Evolutionary conservation across 2,329 filamentous ascomycete genomes (phyloP), one percentile per base, ranked within the genome.

Genomic region (Trichoderma asperellum): DNA sequence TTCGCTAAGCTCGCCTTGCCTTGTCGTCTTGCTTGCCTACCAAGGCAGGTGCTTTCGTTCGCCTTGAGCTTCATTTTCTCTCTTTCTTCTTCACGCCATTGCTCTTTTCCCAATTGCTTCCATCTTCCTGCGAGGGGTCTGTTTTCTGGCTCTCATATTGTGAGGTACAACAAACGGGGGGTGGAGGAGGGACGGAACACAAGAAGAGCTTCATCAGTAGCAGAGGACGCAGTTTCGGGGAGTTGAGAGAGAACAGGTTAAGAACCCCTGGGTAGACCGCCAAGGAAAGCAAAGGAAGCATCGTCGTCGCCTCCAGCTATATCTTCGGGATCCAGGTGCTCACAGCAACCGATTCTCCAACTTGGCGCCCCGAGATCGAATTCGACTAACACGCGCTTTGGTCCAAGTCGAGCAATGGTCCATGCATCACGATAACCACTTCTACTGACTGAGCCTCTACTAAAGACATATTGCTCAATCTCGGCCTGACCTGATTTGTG

Each of bases 101-200:
- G 47, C 47, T 49, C 4, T 12, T 24, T 24, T 10, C 40, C 16
- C 18, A 1, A 18, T n/a, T 12, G 10, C n/a, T 49, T 5, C n/a
- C 35, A 37, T 27, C 43, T 49, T 55, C 34, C 16, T 11, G 29
- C n/a, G 24, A 43, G 37, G 57, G 56, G 58, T 24, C 24, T 2
- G 49, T n/a, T 49, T 24, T 49, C 40, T 40, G 29, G 53, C 55
- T 52, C 32, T 58, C 29, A 24, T 11, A 58, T 52, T 21, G 64
- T 40, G 64, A 67, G 64, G 21, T 55, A 47, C 29, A 37, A 29
- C 16, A 52, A 49, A 37, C 55, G 64, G 64, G 64, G 64, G 64
- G 64, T 49, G 64, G 64, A 37, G 64, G 64, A 67, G 64, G 64
- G 64, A 37, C 27, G 37, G 16, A 6, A 21, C 10, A 57, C 2